Percentiles rank a stretch among this genome's conserved stretches.
These are phyloP conservation scores for Candida loeiensis DNA, from an alignment of 805 yeast species.

Conservation along the genomic window DNA sequence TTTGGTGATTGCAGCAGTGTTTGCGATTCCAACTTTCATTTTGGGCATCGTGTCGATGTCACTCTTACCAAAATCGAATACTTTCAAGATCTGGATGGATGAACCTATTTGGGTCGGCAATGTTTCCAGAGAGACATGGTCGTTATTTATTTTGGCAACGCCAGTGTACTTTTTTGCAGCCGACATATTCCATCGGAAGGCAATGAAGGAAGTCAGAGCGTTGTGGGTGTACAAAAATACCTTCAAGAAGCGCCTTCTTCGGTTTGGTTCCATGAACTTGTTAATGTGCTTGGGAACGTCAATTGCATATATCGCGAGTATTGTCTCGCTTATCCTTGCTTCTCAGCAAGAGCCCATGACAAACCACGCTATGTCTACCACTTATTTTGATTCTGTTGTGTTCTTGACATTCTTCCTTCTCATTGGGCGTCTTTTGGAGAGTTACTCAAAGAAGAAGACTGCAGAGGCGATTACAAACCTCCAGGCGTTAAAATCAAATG, in stretches of 20 bases:
- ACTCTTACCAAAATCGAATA: slow-evolving; percentile 40
- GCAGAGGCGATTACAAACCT: slow-evolving; percentile 60
- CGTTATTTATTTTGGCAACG: slow-evolving; percentile 59
- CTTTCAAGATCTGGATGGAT: slow-evolving; percentile 52
- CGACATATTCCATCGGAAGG: slow-evolving; percentile 66
- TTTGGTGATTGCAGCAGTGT: slow-evolving; percentile 45
- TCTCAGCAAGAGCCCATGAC: slow-evolving; percentile 27
- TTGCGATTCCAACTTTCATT: slow-evolving; percentile 66
- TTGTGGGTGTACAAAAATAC: slow-evolving; percentile 57
- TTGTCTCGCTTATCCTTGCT: slow-evolving; percentile 50
- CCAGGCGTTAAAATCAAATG: slow-evolving; percentile 47
- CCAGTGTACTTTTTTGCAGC: slow-evolving; percentile 76
- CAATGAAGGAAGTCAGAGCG: slow-evolving; percentile 53
- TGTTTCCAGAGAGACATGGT: slow-evolving; percentile 62
- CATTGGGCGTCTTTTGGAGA: slow-evolving; percentile 67
- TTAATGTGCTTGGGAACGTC: slow-evolving; percentile 72
- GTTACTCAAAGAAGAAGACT: slow-evolving; percentile 62
- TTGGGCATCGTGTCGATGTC: slow-evolving; percentile 72
- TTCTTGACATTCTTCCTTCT: slow-evolving; percentile 68
- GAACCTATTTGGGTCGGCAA: slow-evolving; percentile 62
- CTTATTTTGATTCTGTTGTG: slow-evolving; percentile 77
- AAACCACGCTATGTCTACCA: slow-evolving; percentile 50
- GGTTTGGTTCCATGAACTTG: slow-evolving; percentile 76
- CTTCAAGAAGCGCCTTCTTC: slow-evolving; percentile 53
- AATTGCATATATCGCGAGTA: slow-evolving; percentile 66